Conservation (phyloP, 2,329 filamentous ascomycete species). For the Aspergillus versicolor region DNA sequence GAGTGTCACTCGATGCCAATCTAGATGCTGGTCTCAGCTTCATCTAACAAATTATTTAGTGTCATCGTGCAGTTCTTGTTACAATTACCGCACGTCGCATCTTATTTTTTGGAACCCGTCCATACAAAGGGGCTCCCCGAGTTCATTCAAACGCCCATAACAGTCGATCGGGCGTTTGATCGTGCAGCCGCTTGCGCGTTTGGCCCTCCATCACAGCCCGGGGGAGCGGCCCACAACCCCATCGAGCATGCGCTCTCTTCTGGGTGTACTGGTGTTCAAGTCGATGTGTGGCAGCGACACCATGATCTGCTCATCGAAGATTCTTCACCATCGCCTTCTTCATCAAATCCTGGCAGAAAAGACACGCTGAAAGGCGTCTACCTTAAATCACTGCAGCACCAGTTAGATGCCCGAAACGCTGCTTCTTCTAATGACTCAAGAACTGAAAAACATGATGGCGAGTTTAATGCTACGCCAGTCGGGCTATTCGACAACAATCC, state of each 20-base stretch:
- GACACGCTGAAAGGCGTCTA: conserved; percentile 22
- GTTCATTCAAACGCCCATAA: conserved; percentile 13
- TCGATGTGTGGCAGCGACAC: conserved; percentile 26
- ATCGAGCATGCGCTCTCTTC: conserved; percentile 22
- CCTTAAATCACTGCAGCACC: conserved; percentile 22
- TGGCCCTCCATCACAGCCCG: conserved; percentile 16
- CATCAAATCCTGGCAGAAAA: conserved; percentile 4
- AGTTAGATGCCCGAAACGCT: conserved; percentile 16
- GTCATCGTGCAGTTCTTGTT: conserved; percentile 22
- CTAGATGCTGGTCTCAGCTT: not conserved
- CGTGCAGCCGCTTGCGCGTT: conserved; percentile 22
- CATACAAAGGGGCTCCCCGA: conserved; percentile 4
- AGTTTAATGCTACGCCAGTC: not conserved
- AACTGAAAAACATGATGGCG: not conserved
- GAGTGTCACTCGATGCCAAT: conserved; percentile 9
- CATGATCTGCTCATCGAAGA: conserved; percentile 23
- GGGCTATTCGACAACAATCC: conserved; percentile 15
- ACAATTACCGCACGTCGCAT: conserved; percentile 18
- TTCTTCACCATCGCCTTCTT: not conserved
- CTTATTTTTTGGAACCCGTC: conserved; percentile 16
- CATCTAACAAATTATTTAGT: conserved; percentile 9
- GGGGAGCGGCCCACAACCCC: conserved; percentile 21
- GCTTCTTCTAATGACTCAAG: not conserved
- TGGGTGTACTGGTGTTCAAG: conserved; percentile 28
- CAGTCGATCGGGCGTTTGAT: conserved; percentile 8